These are phyloP conservation scores for Maudiozyma turicensis DNA, from an alignment of 805 yeast genomes.

Conservation along the genomic window DNA sequence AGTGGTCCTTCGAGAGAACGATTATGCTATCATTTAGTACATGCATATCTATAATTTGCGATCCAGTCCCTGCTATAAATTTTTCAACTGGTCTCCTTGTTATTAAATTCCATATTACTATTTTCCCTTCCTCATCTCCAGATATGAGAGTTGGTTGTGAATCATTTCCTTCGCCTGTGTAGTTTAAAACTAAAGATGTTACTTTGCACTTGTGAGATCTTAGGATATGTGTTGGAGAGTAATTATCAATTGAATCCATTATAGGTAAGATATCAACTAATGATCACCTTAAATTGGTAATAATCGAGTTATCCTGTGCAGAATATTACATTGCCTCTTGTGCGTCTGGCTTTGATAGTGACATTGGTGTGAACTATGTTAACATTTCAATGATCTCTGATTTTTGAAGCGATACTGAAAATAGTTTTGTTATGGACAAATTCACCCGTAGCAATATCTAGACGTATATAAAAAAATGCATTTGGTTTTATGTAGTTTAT, in stretches of 20 bases:
- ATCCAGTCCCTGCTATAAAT: conserved; percentile 4
- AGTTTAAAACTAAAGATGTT: conserved; percentile 3
- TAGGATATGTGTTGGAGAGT: conserved; percentile 5
- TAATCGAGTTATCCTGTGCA: too few relatives aligned
- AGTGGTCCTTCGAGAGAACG: conserved; percentile 20
- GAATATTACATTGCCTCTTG: too few relatives aligned
- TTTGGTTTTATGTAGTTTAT: neutral
- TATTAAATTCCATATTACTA: conserved; percentile 22
- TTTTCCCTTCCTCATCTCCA: conserved; percentile 20
- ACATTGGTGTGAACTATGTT: too few relatives aligned
- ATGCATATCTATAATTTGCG: conserved; percentile 15
- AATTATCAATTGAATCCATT: neutral
- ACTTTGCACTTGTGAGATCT: conserved; percentile 6
- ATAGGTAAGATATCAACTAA: neutral
- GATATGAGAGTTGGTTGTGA: conserved; percentile 15
- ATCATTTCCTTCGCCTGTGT: neutral
- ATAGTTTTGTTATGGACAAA: too few relatives aligned
- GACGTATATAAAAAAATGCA: too few relatives aligned
- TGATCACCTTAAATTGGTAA: too few relatives aligned
- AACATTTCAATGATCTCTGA: too few relatives aligned
- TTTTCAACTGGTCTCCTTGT: conserved; percentile 19
- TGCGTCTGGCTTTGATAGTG: too few relatives aligned
- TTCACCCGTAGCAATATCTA: too few relatives aligned
- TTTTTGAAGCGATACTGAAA: too few relatives aligned
- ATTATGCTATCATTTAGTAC: conserved; percentile 7